Base-by-base conservation (phyloP, 179 eudicot species). In the Actinidia polygama region DNA sequence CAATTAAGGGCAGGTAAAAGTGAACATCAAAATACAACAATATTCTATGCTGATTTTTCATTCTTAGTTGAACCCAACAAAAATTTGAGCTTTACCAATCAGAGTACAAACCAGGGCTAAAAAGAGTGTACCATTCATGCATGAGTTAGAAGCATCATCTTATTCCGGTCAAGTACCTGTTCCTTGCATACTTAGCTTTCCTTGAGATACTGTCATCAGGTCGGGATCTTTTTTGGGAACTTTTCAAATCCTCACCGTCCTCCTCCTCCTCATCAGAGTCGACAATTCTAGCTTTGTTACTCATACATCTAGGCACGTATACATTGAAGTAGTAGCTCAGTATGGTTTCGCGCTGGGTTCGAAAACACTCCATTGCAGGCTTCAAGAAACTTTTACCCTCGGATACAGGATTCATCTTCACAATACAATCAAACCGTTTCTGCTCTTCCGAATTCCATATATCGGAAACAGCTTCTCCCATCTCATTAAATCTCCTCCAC, bases 281-380 rank as follows among this genome's bases (percentile, higher is more conserved):
- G n/a, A 88, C 55, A 16, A 47, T 80, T 84, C 89, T 84, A 1
- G 85, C 89, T 79, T 86, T 55, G 87, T 75, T 77, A 85, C 91
- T 73, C 59, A 94, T 88, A 46, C 88, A 90, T 82, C 83, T 90
- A 18, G 94, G 98, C 59, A 91, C 75, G 49, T 88, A 87, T 30
- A 89, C 96, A 55, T 94, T 94, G 49, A 94, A 91, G 81, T 91
- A 94, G 84, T 92, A 94, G 49, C 80, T 85, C 16, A 92, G 92
- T 19, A 94, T 86, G 58, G 81, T 85, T 79, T 89, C 73, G 53
- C 73, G 62, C 73, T 92, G 85, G 9, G 88, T 82, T 4, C 85
- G 83, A 73, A 92, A 88, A 59, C 80, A 66, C 69, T 55, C 68
- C 79, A 85, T 54, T 3, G 96, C 92, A 26, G 90, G 91, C 85